Percentiles rank a stretch among this genome's conserved stretches.
Conservation (phyloP, 2,329 filamentous ascomycete genomes). For the Teratosphaeria zuluensis region DNA sequence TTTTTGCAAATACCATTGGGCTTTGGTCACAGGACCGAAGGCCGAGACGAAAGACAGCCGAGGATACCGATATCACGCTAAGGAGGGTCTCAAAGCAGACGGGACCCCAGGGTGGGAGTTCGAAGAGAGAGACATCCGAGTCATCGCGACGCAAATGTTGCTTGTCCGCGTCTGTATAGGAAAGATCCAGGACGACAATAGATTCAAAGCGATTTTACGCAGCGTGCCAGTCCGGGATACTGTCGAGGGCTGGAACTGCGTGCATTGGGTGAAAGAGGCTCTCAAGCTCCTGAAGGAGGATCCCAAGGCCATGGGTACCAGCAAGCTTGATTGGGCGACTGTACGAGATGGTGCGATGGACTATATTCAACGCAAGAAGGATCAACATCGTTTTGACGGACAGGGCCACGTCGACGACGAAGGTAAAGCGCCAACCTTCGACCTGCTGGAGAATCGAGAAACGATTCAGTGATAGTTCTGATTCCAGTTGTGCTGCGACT, state of each 20-base stretch:
- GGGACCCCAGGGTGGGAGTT: background rate
- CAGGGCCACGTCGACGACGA: conserved; percentile 5
- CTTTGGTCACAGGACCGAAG: background rate
- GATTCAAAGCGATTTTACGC: conserved; percentile 26
- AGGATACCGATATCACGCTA: background rate
- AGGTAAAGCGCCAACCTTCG: conserved; percentile 22
- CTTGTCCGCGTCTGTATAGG: conserved; percentile 31
- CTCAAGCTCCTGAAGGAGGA: conserved; percentile 23
- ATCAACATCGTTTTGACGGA: conserved; percentile 13
- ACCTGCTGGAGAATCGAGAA: background rate
- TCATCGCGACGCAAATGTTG: conserved; percentile 1
- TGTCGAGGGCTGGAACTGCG: conserved; percentile 32
- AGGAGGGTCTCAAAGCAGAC: background rate
- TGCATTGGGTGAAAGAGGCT: conserved; percentile 31
- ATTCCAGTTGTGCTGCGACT: no score
- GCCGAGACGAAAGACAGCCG: background rate
- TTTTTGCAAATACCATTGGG: background rate
- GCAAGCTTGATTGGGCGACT: conserved; percentile 28
- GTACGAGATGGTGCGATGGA: conserved; percentile 27
- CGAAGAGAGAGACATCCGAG: background rate
- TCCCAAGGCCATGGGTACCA: conserved; percentile 29
- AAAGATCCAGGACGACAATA: conserved; percentile 29
- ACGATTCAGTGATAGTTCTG: background rate
- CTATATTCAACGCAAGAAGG: conserved; percentile 29
- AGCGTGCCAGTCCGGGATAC: conserved; percentile 19